Base-by-base conservation (phyloP, 2,329 filamentous ascomycete genomes). In the Nigrospora sphaerica region DNA sequence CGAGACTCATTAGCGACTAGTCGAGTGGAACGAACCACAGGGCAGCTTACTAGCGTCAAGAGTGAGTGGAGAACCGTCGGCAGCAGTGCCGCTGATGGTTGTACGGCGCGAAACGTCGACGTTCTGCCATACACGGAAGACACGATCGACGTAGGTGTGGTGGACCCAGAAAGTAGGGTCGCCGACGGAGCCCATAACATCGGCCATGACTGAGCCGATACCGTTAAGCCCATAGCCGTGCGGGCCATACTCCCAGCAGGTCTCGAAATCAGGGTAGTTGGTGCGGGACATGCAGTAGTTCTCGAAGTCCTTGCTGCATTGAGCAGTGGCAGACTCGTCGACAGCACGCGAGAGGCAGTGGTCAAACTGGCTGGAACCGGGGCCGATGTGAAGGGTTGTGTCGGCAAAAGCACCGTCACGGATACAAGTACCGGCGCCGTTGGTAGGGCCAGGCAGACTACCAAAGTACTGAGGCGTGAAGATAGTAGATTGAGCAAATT, bases 281-380 rank as follows among this genome's bases (percentile, higher is more conserved):
- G 48, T 48, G 35, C 39, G 46, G 11, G 45, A 19, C 18, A 37
- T 5, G 39, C 55, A 54, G 19, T 49, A 45, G 33, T 46, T 45
- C n/a, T 45, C 50, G 39, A 41, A 52, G 46, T 36, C 35, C 16
- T 40, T 42, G 51, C 36, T 49, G 23, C 57, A 58, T 51, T 62
- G 55, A 17, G 52, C 47, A 5, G 60, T 62, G 31, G 48, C 32
- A 19, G 42, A 31, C 49, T 62, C 60, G 46, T 57, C 57, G 36
- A 62, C 60, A 37, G 59, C 60, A 32, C 60, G 59, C 50, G 62
- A 58, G 36, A 63, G 55, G 38, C 60, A 63, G 52, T 62, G 59
- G 3, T 48, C 51, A 52, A 58, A 59, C 53, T 60, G 50, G 44
- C 53, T 48, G 12, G 54, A 49, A 4, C 49, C 45, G n/a, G 51